These are phyloP conservation scores for Lojkania enalia DNA, from an alignment of 2,329 filamentous ascomycete genomes.

Conservation along the genomic window DNA sequence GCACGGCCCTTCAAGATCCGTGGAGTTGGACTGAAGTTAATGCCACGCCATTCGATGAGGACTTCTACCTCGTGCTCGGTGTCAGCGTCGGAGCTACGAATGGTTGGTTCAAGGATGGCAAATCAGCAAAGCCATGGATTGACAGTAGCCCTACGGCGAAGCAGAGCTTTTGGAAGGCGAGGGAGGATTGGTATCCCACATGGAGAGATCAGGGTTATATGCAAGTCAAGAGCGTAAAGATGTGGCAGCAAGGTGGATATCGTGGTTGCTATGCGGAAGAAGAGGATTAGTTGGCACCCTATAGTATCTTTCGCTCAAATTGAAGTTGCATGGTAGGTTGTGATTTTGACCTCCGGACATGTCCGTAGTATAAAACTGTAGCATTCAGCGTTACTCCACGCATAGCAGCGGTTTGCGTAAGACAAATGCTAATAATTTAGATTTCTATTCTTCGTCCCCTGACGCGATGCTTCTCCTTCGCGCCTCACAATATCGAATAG, in stretches of 20 bases:
- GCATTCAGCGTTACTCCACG: no score
- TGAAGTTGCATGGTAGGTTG: no score
- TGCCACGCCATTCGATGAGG: conserved; percentile 73
- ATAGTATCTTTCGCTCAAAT: no score
- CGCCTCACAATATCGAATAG: no score
- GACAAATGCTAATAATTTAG: no score
- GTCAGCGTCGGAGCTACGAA: conserved; percentile 77
- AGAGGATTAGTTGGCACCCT: no score
- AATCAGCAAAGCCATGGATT: conserved; percentile 76
- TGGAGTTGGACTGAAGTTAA: conserved; percentile 65
- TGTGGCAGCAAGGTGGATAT: conserved; percentile 54
- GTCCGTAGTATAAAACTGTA: no score
- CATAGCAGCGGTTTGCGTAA: no score
- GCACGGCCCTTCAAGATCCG: conserved; percentile 64
- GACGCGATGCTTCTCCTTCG: no score
- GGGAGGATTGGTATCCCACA: conserved; percentile 68
- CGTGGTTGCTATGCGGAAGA: no score
- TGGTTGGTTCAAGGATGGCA: conserved; percentile 79
- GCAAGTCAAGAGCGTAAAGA: conserved; percentile 68
- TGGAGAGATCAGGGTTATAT: conserved; percentile 68
- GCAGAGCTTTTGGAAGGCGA: conserved; percentile 76
- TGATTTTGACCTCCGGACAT: no score
- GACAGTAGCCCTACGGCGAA: conserved; percentile 67
- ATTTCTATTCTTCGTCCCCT: no score
- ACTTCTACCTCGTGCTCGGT: conserved; percentile 77